These are phyloP conservation scores for Colletotrichum magnum DNA, from an alignment of 2,329 filamentous ascomycete species.

Conservation along the genomic window DNA sequence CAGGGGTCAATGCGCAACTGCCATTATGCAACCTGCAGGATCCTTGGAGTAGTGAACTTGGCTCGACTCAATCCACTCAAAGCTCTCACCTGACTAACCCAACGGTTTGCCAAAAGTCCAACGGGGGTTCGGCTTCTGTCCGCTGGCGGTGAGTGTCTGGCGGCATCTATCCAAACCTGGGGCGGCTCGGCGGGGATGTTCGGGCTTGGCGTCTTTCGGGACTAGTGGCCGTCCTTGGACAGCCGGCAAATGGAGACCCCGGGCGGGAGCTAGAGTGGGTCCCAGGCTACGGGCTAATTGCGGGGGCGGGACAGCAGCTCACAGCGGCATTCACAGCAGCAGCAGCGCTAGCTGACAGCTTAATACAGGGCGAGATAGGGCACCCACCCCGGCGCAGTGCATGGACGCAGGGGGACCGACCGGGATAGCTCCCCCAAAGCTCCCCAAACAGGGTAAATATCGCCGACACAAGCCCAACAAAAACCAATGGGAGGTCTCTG, in stretches of 20 bases:
- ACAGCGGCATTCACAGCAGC: too few species aligned
- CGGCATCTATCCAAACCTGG: background rate
- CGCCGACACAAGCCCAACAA: conserved; percentile 33
- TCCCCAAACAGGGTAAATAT: conserved; percentile 33
- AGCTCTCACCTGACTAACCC: too few species aligned
- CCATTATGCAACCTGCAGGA: background rate
- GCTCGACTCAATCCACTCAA: too few species aligned
- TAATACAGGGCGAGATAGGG: too few species aligned
- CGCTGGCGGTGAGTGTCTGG: background rate
- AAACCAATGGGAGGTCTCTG: conserved; percentile 20
- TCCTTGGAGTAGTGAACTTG: background rate
- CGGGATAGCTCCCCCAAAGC: conserved; percentile 30
- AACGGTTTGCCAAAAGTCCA: background rate
- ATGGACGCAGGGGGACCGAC: conserved; percentile 4
- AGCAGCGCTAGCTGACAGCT: too few species aligned
- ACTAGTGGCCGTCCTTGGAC: conserved; percentile 31
- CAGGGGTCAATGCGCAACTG: background rate
- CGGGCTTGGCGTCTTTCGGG: conserved; percentile 23
- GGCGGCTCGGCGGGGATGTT: background rate
- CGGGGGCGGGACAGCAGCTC: conserved; percentile 27
- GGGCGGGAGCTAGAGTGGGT: conserved; percentile 21
- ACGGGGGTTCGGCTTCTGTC: background rate
- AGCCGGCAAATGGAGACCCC: conserved; percentile 17
- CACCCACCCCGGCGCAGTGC: too few species aligned
- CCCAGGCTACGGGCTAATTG: conserved; percentile 10